phyloP scores from a whole-genome alignment of 1,284 basidiomycete genomes.

The Pholiota adiposa region DNA sequence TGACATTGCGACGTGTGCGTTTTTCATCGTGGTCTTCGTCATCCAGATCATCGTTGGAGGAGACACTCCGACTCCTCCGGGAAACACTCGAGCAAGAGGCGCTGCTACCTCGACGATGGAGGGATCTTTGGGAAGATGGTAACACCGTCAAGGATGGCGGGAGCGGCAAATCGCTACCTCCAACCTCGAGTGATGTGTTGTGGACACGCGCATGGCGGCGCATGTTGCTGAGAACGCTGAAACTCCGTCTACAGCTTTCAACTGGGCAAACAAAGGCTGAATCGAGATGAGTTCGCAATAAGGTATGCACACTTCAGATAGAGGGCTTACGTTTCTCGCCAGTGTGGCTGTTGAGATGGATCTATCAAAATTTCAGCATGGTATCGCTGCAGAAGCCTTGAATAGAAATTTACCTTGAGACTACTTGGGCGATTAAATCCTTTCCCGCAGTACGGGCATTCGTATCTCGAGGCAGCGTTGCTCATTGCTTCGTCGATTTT shows the following conservation, averaged over 20 bases:
- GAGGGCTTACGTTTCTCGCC: slow-evolving; percentile 77
- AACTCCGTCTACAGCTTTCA: slow-evolving; percentile 76
- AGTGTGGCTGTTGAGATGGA: slow-evolving; percentile 84
- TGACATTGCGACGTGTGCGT: slow-evolving; percentile 21
- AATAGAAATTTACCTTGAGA: slow-evolving; percentile 58
- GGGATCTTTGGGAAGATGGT: slow-evolving; percentile 10
- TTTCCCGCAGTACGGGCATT: slow-evolving; percentile 79
- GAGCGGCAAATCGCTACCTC: slow-evolving; percentile 50
- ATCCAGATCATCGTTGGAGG: slow-evolving; percentile 35
- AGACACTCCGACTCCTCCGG: slow-evolving; percentile 40
- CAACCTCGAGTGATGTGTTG: slow-evolving; percentile 41
- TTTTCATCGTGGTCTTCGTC: slow-evolving; percentile 32
- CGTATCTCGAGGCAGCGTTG: slow-evolving; percentile 55
- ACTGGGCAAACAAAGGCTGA: slow-evolving; percentile 78
- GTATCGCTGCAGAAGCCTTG: slow-evolving; percentile 8
- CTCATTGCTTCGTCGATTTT: slow-evolving; percentile 18
- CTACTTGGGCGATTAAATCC: slow-evolving; percentile 83
- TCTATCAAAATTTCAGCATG: slow-evolving; percentile 46
- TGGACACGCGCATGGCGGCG: slow-evolving; percentile 81
- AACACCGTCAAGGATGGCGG: slow-evolving; percentile 26
- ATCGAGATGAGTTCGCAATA: slow-evolving; percentile 12
- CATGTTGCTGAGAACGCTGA: slow-evolving; percentile 89
- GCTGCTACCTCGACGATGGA: slow-evolving; percentile 39
- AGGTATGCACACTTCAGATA: slow-evolving; percentile 18
- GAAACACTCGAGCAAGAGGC: slow-evolving; percentile 42